Evolutionary conservation across 2,329 filamentous ascomycete species (phyloP).

Genomic region (Arachnopeziza araneosa): DNA sequence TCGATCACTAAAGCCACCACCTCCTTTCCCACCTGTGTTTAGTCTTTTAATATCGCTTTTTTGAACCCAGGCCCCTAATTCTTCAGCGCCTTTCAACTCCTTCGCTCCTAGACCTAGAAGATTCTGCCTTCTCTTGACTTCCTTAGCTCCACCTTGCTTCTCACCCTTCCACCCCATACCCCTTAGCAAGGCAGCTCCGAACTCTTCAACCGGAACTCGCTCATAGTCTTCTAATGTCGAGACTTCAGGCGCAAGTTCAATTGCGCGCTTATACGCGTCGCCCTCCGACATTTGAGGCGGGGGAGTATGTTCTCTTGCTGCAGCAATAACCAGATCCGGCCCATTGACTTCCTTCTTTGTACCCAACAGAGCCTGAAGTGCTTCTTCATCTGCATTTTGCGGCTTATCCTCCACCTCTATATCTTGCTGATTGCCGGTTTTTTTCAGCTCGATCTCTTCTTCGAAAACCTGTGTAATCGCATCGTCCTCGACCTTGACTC

Average conservation of each 20-base stretch:
- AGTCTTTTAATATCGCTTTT: constrained; percentile 51
- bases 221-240: constrained; percentile 81
- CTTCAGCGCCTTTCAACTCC: constrained; percentile 63
- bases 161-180: constrained; percentile 91
- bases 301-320: constrained; percentile 14
- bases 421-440: neutral
- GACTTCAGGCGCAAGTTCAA: constrained; percentile 65
- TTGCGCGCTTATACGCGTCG: constrained; percentile 65
- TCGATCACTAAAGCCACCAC: constrained; percentile 30
- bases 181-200: constrained; percentile 81
- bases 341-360: constrained; percentile 41
- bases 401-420: constrained; percentile 9
- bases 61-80: constrained; percentile 77
- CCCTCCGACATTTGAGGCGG: constrained; percentile 45
- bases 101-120: constrained; percentile 87
- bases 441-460: constrained; percentile 16
- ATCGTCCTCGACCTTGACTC: constrained; percentile 23
- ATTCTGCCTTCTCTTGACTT: constrained; percentile 67
- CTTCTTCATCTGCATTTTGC: constrained; percentile 54
- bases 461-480: neutral
- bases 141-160: constrained; percentile 54
- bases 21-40: constrained; percentile 32
- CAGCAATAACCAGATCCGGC: constrained; percentile 48
- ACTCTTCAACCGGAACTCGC: constrained; percentile 87
- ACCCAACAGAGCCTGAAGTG: constrained; percentile 61